These are phyloP conservation scores for Colletotrichum abscissum DNA, from an alignment of 2,329 filamentous ascomycete genomes.

Conservation along the genomic window DNA sequence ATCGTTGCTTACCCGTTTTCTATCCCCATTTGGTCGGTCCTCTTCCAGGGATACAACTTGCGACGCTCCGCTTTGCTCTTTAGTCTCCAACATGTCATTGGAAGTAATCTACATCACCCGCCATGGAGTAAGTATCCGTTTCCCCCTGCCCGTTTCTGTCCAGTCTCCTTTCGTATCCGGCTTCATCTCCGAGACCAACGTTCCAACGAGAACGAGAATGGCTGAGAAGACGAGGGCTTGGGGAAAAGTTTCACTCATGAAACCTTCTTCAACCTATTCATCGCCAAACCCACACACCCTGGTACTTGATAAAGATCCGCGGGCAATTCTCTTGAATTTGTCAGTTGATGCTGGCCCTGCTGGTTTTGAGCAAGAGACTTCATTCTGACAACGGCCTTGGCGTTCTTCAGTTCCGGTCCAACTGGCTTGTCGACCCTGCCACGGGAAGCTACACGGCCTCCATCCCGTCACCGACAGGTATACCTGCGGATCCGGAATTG, in stretches of 20 bases:
- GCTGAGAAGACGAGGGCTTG: not conserved
- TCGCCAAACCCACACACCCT: not conserved
- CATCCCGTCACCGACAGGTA: slow-evolving; percentile 85
- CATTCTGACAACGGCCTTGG: slow-evolving; percentile 31
- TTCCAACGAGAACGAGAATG: not conserved
- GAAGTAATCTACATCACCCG: slow-evolving; percentile 80
- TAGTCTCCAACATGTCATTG: slow-evolving; percentile 64
- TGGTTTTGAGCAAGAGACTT: slow-evolving; percentile 7
- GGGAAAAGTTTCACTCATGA: not conserved
- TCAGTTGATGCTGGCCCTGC: not conserved
- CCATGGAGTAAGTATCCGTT: slow-evolving; percentile 72
- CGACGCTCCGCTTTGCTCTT: not conserved
- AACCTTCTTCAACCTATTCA: not conserved
- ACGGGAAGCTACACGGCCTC: slow-evolving; percentile 82
- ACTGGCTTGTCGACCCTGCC: slow-evolving; percentile 85
- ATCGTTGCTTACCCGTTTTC: slow-evolving; percentile 9
- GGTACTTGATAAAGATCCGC: not conserved
- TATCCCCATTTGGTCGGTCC: not conserved
- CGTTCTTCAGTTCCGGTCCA: slow-evolving; percentile 79
- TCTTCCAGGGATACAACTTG: not conserved
- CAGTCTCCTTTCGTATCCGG: slow-evolving; percentile 27
- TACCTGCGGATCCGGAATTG: slow-evolving; percentile 87
- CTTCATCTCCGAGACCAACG: slow-evolving; percentile 29
- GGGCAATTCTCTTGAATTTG: not conserved
- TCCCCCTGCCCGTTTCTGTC: slow-evolving; percentile 15